Evolutionary conservation across 768 basidiomycete species (phyloP), one percentile per base, ranked within the genome.

Genomic region (Boletus subcaerulescens): DNA sequence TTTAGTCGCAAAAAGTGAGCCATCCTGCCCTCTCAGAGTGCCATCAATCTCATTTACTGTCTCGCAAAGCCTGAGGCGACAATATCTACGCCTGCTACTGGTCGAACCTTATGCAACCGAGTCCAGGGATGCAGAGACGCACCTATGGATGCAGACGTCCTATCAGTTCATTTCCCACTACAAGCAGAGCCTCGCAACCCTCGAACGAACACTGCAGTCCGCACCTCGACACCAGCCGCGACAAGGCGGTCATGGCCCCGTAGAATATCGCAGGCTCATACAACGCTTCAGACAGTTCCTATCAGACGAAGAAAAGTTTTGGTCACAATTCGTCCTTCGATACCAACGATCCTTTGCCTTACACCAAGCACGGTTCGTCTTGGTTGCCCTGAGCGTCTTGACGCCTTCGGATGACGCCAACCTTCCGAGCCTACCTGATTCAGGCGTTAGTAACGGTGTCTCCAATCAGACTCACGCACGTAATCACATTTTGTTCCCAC

Each of bases 131-230:
- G 83, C 82, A 40, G 89, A 93, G 66, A 89, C 81, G 31, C 85
- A 89, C 59, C 80, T 96, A 10, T 96, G 93, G 93, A 91, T 93
- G 84, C 88, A 92, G 66, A 95, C 93, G 0, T 89, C 91, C 36
- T 90, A 96, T 71, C 78, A 82, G 38, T 83, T 93, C 73, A 96
- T 96, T 59, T 75, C 87, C 15, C 77, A 80, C 22, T 95, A 92
- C 77, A 93, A 94, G 69, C 80, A 87, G 58, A 83, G 78, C 45
- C 82, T 95, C 63, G 71, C 83, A 40, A 69, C 76, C 0, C 78
- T 92, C 50, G 91, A 93, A 73, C 82, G 78, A 39, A 71, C 73
- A 15, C 70, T 80, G 36, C 79, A 80, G 70, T 58, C 74, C 60
- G 60, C 76, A 69, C 60, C 70, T 20, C 68, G 71, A 61, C 71